A percentile compares a stretch with the other conserved stretches of the same genome.
Conservation (phyloP, 441 rosid genomes). For the California macrophylla region DNA sequence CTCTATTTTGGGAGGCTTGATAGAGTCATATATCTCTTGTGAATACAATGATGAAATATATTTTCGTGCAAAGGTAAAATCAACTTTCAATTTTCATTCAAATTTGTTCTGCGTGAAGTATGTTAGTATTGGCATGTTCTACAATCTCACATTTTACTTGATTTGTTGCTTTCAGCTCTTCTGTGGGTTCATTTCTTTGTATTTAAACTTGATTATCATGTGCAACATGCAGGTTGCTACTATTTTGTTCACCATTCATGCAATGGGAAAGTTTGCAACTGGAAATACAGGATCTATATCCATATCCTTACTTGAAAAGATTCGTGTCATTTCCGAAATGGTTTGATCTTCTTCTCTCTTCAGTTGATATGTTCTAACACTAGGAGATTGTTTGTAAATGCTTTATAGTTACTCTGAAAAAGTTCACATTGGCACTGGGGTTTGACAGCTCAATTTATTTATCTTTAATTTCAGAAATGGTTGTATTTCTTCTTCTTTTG, state of each 20-base stretch:
- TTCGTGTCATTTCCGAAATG: constrained; percentile 36
- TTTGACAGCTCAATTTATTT: background rate
- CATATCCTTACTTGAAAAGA: constrained; percentile 49
- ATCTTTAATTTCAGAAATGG: background rate
- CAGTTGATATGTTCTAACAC: background rate
- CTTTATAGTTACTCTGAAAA: background rate
- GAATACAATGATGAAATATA: constrained; percentile 43
- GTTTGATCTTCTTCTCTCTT: constrained; percentile 33
- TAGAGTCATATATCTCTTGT: constrained; percentile 49
- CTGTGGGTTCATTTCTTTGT: background rate
- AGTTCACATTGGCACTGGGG: background rate
- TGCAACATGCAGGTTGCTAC: constrained; percentile 55
- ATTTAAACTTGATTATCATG: background rate
- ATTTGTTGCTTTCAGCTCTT: constrained; percentile 2
- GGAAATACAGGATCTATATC: constrained; percentile 62
- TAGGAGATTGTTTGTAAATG: background rate
- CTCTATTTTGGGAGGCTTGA: constrained; percentile 43
- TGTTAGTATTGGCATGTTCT: background rate
- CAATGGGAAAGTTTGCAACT: constrained; percentile 51
- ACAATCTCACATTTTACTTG: background rate
- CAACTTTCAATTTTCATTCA: constrained; percentile 4
- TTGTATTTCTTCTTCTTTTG: constrained; percentile 7
- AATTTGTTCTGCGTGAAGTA: background rate
- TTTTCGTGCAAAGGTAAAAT: constrained; percentile 44
- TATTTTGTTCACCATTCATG: constrained; percentile 53